Percentiles rank a stretch among this genome's conserved stretches.
Conservation (phyloP, 1,139 yeast genomes). For the Geotrichum carabidarum region DNA sequence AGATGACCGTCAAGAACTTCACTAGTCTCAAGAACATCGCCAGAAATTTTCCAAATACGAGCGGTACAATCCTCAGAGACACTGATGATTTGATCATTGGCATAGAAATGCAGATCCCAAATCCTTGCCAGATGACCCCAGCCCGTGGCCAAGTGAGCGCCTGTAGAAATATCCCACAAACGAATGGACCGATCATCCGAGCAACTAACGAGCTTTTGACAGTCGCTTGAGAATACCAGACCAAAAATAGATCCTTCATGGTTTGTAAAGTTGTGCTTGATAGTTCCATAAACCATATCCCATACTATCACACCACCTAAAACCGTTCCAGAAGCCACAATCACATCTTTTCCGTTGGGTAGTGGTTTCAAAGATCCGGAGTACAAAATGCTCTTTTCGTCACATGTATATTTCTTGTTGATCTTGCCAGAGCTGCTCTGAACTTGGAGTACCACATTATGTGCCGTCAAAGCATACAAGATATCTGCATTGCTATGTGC, state of each 20-base stretch:
- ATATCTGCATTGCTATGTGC: constrained; percentile 37
- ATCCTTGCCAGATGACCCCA: constrained; percentile 97
- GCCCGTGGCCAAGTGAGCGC: constrained; percentile 63
- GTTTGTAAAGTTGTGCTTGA: constrained; percentile 54
- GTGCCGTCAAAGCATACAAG: constrained; percentile 59
- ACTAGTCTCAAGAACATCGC: constrained; percentile 40
- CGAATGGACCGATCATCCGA: constrained; percentile 90
- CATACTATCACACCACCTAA: constrained; percentile 82
- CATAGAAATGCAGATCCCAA: constrained; percentile 69
- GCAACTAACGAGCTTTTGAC: constrained; percentile 62
- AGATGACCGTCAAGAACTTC: constrained; percentile 61
- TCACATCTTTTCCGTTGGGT: constrained; percentile 39
- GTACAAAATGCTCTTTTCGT: constrained; percentile 77
- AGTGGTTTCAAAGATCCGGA: constrained; percentile 68
- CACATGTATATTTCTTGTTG: constrained; percentile 46
- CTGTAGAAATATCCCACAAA: constrained; percentile 57
- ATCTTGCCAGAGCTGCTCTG: constrained; percentile 39
- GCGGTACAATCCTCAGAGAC: constrained; percentile 88
- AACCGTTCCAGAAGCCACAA: constrained; percentile 85
- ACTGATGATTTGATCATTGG: constrained; percentile 46
- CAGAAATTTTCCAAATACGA: constrained; percentile 58
- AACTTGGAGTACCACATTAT: constrained; percentile 59
- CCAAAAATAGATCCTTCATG: constrained; percentile 93
- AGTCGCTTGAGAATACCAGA: constrained; percentile 56
- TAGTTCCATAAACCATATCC: constrained; percentile 42